Percentiles rank a stretch among this genome's conserved stretches.
These are phyloP conservation scores for Bacidia gigantensis DNA, from an alignment of 495 filamentous ascomycete genomes.

Conservation along the genomic window DNA sequence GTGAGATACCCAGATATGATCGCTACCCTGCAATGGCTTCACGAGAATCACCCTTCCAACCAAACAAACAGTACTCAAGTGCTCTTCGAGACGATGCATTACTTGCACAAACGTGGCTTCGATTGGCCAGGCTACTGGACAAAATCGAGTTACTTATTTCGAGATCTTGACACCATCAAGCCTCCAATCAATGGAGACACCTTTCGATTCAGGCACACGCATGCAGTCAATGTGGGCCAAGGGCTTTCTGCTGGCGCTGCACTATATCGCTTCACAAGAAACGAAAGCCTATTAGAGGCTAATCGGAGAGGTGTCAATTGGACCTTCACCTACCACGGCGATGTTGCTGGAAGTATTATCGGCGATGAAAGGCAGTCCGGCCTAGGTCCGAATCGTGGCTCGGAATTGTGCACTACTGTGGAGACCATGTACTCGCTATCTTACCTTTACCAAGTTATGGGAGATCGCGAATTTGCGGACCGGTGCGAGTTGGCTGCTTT, in stretches of 20 bases:
- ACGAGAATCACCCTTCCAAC: slow-evolving; percentile 29
- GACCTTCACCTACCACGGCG: slow-evolving; percentile 35
- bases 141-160: slow-evolving; percentile 25
- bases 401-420: slow-evolving; percentile 30
- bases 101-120: slow-evolving; percentile 26
- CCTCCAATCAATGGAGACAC: slow-evolving; percentile 17
- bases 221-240: slow-evolving; percentile 38
- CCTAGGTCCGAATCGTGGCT: slow-evolving; percentile 24
- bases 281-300: slow-evolving; percentile 27
- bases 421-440: slow-evolving; percentile 32
- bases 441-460: slow-evolving; percentile 30
- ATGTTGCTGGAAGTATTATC: slow-evolving; percentile 27
- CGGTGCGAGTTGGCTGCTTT: slow-evolving; percentile 42
- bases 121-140: slow-evolving; percentile 34
- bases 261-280: slow-evolving; percentile 14
- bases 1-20: slow-evolving; percentile 39
- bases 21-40: slow-evolving; percentile 39
- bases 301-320: slow-evolving; percentile 33
- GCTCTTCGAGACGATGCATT: slow-evolving; percentile 33
- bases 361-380: slow-evolving; percentile 27
- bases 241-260: slow-evolving; percentile 35
- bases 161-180: slow-evolving; percentile 27
- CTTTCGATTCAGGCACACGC: slow-evolving; percentile 26
- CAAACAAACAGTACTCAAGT: slow-evolving; percentile 21
- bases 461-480: slow-evolving; percentile 41